Percentiles rank a stretch among this genome's conserved stretches.
These are phyloP conservation scores for Chalara sp. DNA, from an alignment of 2,329 filamentous ascomycete genomes.

Conservation along the genomic window DNA sequence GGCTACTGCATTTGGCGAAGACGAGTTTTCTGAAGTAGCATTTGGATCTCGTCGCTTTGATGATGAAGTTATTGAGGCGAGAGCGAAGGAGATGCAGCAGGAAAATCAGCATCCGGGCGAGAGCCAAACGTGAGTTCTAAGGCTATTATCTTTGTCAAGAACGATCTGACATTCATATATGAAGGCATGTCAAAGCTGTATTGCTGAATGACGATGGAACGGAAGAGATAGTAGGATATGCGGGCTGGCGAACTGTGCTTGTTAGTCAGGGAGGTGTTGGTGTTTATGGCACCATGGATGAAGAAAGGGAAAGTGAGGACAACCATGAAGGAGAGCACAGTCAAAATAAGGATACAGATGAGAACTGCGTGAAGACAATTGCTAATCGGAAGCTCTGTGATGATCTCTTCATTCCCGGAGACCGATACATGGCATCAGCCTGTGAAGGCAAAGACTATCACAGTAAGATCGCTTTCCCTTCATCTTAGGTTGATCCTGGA, in stretches of 20 bases:
- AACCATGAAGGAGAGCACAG: neutral
- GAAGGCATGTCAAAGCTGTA: slow-evolving; percentile 13
- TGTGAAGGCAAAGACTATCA: slow-evolving; percentile 13
- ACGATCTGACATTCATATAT: slow-evolving; percentile 6
- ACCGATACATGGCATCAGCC: slow-evolving; percentile 16
- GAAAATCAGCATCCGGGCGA: neutral
- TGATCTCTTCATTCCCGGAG: slow-evolving; percentile 17
- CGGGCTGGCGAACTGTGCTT: slow-evolving; percentile 10
- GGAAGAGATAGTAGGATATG: slow-evolving; percentile 13
- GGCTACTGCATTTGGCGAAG: slow-evolving; percentile 6
- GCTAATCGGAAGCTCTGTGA: slow-evolving; percentile 19
- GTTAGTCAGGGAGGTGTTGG: neutral
- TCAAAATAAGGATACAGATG: neutral
- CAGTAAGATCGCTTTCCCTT: slow-evolving; percentile 12
- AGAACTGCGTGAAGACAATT: slow-evolving; percentile 9
- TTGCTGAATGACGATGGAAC: neutral
- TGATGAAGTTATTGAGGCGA: neutral
- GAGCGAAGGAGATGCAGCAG: slow-evolving; percentile 1
- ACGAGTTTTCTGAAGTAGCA: slow-evolving; percentile 10
- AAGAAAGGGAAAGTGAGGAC: slow-evolving; percentile 1
- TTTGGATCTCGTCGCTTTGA: slow-evolving; percentile 6
- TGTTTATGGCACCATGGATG: neutral
- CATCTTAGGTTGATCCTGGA: neutral
- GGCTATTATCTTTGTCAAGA: neutral
- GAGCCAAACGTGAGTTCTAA: neutral